Evolutionary conservation across 192 early-diverging fungal species (phyloP).

Genomic region (Podila epigama): DNA sequence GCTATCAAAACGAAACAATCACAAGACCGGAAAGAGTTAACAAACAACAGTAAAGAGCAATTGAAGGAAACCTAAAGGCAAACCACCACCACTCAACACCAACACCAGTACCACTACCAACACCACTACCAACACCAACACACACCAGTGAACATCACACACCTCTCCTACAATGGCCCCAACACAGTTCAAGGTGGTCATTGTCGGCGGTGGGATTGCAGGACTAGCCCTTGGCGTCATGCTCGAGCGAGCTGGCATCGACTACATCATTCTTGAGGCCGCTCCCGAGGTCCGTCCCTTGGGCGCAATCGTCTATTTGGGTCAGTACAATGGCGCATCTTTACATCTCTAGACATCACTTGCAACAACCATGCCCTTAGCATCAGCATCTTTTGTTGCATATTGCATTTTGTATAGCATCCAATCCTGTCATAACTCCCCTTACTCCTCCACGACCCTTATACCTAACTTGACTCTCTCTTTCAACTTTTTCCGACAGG

Average conservation of each 20-base stretch:
- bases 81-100: background rate
- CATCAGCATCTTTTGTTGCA: too few relatives aligned
- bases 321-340: background rate
- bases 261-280: slow-evolving; percentile 14
- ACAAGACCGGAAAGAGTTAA: too few relatives aligned
- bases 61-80: too few relatives aligned
- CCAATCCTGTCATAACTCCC: too few relatives aligned
- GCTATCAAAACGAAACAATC: too few relatives aligned
- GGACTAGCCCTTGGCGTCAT: slow-evolving; percentile 15
- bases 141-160: background rate
- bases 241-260: slow-evolving; percentile 5
- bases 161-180: background rate
- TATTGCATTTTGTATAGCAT: too few relatives aligned
- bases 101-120: background rate
- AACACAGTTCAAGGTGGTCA: slow-evolving; percentile 12
- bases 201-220: slow-evolving; percentile 11
- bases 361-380: too few relatives aligned
- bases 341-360: too few relatives aligned
- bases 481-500: background rate
- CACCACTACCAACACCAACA: background rate
- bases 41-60: too few relatives aligned
- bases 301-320: slow-evolving; percentile 3
- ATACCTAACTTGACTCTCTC: background rate
- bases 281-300: background rate
- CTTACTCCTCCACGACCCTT: too few relatives aligned